Evolutionary conservation across 768 basidiomycete genomes (phyloP), one percentile per base, ranked within the genome.

Genomic region (Erythrobasidium yunnanense): DNA sequence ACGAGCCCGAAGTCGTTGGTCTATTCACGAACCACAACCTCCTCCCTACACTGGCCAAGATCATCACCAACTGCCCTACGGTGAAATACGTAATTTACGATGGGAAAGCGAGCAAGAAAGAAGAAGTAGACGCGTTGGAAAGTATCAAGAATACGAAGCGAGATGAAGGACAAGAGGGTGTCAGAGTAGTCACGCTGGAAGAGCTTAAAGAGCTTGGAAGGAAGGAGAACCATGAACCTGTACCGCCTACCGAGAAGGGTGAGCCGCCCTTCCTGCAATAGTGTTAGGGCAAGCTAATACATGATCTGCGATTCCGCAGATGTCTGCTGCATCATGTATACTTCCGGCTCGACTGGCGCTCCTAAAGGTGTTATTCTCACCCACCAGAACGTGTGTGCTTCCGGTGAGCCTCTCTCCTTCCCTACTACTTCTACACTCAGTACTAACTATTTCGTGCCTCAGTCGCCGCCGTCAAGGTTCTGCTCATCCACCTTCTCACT

Each of bases 291-390:
- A 29, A 25, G 34, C 13, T 15, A 29, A 32, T 55, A 8, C 11
- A 55, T 30, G 54, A 8, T 23, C 11, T 42, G 38, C n/a, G 38
- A 42, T 42, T 71, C 75, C 13, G 79, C 81, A 4, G 84, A 85
- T 60, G 74, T 80, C 1, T 83, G 81, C 2, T 83, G 84, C 71
- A 83, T 86, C 74, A 87, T 87, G 86, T 87, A 87, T 80, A 99
- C 95, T 17, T 83, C 84, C 66, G 87, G 93, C 23, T 87, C 85
- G 71, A 96, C 91, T 0, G 95, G 93, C 7, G 79, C 88, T 7
- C 95, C 93, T 33, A 99, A 97, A 77, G 93, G 93, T 68, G 93
- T 96, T 60, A 80, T 86, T 53, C 84, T 99, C 71, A 87, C 84
- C 0, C 91, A 97, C 74, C 77, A 81, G 50, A 95, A 96, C 77